Percentiles rank a stretch among this genome's conserved stretches.
These are phyloP conservation scores for Brachypodium distachyon DNA, from an alignment of 202 grass and related monocot species.

Conservation along the genomic window DNA sequence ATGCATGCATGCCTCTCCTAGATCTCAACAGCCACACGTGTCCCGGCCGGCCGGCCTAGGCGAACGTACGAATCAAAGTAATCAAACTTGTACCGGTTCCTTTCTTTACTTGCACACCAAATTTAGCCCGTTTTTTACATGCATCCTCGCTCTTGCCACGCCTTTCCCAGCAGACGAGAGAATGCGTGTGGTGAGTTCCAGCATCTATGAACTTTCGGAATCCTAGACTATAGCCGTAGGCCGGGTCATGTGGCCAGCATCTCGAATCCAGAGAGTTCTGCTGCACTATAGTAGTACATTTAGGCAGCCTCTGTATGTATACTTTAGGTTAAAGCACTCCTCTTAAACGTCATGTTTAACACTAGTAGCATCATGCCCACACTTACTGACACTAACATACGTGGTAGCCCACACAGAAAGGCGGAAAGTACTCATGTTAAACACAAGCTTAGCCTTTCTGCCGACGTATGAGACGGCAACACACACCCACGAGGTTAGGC, in stretches of 20 bases:
- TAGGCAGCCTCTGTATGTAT: neutral
- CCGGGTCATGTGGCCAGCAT: constrained; percentile 26
- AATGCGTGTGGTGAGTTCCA: too few species aligned
- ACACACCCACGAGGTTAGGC: neutral
- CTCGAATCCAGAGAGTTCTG: too few species aligned
- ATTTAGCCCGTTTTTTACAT: neutral
- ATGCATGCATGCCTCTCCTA: neutral
- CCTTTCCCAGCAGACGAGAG: neutral
- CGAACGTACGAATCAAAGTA: too few species aligned
- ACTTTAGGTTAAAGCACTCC: neutral
- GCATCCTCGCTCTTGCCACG: neutral
- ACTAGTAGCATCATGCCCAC: neutral
- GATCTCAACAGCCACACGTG: constrained; percentile 18
- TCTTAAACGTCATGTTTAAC: too few species aligned
- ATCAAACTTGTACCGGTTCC: neutral
- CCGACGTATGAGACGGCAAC: neutral
- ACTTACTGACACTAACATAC: neutral
- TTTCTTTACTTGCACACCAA: constrained; percentile 21
- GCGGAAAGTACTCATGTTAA: too few species aligned
- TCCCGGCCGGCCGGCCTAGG: neutral
- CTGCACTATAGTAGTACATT: too few species aligned
- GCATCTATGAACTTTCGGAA: too few species aligned
- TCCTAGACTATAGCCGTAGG: neutral
- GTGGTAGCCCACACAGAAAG: too few species aligned
- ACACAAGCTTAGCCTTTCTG: neutral